A percentile compares a stretch with the other conserved stretches of the same genome.
These are phyloP conservation scores for Debaryomyces tyrocola DNA, from an alignment of 805 yeast genomes.

Conservation along the genomic window DNA sequence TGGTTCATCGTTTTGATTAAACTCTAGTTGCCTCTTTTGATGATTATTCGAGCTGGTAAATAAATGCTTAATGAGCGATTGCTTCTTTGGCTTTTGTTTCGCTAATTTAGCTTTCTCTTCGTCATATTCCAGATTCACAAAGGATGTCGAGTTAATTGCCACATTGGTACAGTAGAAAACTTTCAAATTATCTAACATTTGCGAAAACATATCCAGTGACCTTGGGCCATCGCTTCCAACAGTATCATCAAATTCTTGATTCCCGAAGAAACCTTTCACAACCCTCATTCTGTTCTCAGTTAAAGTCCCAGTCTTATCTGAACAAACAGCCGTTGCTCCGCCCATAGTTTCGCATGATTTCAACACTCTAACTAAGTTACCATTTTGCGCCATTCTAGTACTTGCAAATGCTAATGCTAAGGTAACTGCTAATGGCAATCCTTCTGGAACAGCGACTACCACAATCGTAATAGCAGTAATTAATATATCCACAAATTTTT, in stretches of 20 bases:
- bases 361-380: slow-evolving; percentile 90
- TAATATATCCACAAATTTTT: slow-evolving; percentile 76
- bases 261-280: slow-evolving; percentile 72
- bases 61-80: slow-evolving; percentile 28
- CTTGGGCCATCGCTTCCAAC: slow-evolving; percentile 16
- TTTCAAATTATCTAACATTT: slow-evolving; percentile 21
- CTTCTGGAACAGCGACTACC: slow-evolving; percentile 99
- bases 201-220: slow-evolving; percentile 22
- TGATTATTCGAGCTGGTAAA: slow-evolving; percentile 12
- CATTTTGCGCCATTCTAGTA: slow-evolving; percentile 95
- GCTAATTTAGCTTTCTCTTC: slow-evolving; percentile 27
- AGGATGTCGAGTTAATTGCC: slow-evolving; percentile 83
- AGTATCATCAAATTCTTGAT: slow-evolving; percentile 52
- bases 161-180: slow-evolving; percentile 52
- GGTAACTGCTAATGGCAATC: slow-evolving; percentile 96
- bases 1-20: slow-evolving; percentile 45
- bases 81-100: slow-evolving; percentile 27
- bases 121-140: slow-evolving; percentile 60
- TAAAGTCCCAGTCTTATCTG: slow-evolving; percentile 96
- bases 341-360: slow-evolving; percentile 99
- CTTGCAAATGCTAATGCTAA: slow-evolving; percentile 97
- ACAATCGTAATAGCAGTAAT: slow-evolving; percentile 90
- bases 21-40: slow-evolving; percentile 7
- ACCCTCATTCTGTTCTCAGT: slow-evolving; percentile 94
- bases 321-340: slow-evolving; percentile 94